phyloP scores from a whole-genome alignment of 179 eudicot genomes.

The Monotropa hypopitys region DNA sequence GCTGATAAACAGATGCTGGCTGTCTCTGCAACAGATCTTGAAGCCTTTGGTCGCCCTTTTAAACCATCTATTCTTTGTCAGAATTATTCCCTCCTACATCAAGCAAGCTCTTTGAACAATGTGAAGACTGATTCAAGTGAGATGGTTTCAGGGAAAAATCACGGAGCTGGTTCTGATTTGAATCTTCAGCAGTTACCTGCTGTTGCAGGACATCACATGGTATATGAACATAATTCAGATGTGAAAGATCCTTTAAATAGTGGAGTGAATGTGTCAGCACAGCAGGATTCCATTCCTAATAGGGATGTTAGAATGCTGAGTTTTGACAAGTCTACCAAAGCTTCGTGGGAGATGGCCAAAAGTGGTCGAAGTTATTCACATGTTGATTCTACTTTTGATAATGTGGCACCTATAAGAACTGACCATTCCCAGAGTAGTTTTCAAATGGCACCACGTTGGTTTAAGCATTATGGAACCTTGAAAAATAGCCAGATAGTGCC shows the following conservation, averaged over 20 bases:
- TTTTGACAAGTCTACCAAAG: conserved; percentile 14
- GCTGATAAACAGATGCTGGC: conserved; percentile 3
- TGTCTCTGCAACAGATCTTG: conserved; percentile 18
- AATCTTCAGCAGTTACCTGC: conserved; percentile 17
- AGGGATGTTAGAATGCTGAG: conserved; percentile 6
- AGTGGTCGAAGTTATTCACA: conserved; percentile 11
- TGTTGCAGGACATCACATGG: conserved; percentile 7
- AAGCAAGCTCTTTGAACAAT: conserved; percentile 10
- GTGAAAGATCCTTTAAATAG: neutral
- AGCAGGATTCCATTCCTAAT: neutral
- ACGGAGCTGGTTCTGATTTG: conserved; percentile 4
- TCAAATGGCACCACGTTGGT: conserved; percentile 86
- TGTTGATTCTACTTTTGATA: conserved; percentile 11
- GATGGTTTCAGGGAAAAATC: conserved; percentile 1
- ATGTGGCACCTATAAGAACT: conserved; percentile 22
- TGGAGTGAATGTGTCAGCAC: neutral
- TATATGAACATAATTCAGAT: conserved; percentile 8
- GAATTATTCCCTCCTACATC: conserved; percentile 17
- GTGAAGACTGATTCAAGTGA: conserved; percentile 8
- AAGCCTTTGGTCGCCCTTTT: conserved; percentile 31
- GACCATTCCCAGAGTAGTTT: conserved; percentile 52
- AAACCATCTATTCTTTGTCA: conserved; percentile 18
- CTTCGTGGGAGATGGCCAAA: conserved; percentile 8
- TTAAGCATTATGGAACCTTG: conserved; percentile 50
- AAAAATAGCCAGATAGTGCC: conserved; percentile 57